These are phyloP conservation scores for Nematodospora anomalae DNA, from an alignment of 1,139 yeast species.

Conservation along the genomic window DNA sequence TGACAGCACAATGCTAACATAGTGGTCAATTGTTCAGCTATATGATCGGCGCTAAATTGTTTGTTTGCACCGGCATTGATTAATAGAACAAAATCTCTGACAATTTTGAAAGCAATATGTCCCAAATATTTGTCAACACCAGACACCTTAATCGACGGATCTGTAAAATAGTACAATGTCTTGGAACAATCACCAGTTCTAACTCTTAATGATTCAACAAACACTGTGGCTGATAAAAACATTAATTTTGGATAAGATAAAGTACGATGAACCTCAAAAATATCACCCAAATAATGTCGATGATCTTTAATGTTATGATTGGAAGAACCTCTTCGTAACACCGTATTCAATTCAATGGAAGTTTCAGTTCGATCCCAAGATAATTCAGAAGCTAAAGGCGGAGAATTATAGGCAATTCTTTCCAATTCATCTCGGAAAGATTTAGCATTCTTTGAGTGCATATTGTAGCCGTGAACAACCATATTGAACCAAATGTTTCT, in stretches of 20 bases:
- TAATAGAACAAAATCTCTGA: slow-evolving; percentile 53
- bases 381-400: slow-evolving; percentile 87
- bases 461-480: slow-evolving; percentile 85
- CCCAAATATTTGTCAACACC: slow-evolving; percentile 74
- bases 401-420: slow-evolving; percentile 82
- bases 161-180: slow-evolving; percentile 74
- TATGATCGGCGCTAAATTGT: slow-evolving; percentile 55
- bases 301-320: slow-evolving; percentile 80
- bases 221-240: slow-evolving; percentile 81
- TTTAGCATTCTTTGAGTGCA: slow-evolving; percentile 55
- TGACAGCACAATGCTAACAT: slow-evolving; percentile 76
- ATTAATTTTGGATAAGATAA: slow-evolving; percentile 79
- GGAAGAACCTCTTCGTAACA: slow-evolving; percentile 86
- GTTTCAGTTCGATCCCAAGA: slow-evolving; percentile 89
- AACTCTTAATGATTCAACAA: slow-evolving; percentile 78
- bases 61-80: slow-evolving; percentile 48
- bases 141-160: slow-evolving; percentile 73
- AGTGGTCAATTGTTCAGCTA: slow-evolving; percentile 70
- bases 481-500: slow-evolving; percentile 93
- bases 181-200: slow-evolving; percentile 80
- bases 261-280: slow-evolving; percentile 52
- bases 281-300: slow-evolving; percentile 54
- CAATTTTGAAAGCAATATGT: slow-evolving; percentile 60
- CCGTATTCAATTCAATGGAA: slow-evolving; percentile 87
- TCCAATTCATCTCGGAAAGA: slow-evolving; percentile 50